phyloP scores from a whole-genome alignment of 1,284 basidiomycete genomes.

The Ganoderma sp. region DNA sequence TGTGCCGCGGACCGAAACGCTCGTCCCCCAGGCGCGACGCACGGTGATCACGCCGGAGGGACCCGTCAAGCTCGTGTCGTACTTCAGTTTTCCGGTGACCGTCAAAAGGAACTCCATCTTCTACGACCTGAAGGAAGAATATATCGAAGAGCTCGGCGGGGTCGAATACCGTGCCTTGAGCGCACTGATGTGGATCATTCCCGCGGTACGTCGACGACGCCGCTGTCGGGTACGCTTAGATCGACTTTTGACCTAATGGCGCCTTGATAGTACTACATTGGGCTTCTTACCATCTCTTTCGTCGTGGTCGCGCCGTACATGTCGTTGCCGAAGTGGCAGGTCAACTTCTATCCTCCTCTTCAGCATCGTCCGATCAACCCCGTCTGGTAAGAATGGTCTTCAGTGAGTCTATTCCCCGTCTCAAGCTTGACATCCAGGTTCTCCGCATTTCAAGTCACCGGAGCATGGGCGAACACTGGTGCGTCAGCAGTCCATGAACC shows the following conservation, averaged over 20 bases:
- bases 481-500: conserved; percentile 45
- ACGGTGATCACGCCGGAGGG: conserved; percentile 35
- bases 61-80: conserved; percentile 66
- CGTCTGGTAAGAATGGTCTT: conserved; percentile 44
- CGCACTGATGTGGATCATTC: conserved; percentile 66
- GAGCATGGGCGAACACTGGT: conserved; percentile 70
- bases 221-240: background rate
- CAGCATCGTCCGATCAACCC: conserved; percentile 46
- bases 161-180: conserved; percentile 93
- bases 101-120: conserved; percentile 87
- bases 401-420: background rate
- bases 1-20: conserved; percentile 73
- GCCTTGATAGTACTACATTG: conserved; percentile 48
- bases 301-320: conserved; percentile 53
- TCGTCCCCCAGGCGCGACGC: conserved; percentile 48
- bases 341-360: conserved; percentile 36
- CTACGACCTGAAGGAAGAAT: conserved; percentile 74
- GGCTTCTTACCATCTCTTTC: conserved; percentile 69
- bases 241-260: background rate
- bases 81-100: conserved; percentile 82
- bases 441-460: conserved; percentile 63
- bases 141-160: conserved; percentile 91
- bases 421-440: conserved; percentile 46
- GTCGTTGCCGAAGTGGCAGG: conserved; percentile 40
- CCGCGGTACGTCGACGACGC: conserved; percentile 33